These are phyloP conservation scores for Rhizopogon rudus DNA, from an alignment of 768 basidiomycete species.

Conservation along the genomic window DNA sequence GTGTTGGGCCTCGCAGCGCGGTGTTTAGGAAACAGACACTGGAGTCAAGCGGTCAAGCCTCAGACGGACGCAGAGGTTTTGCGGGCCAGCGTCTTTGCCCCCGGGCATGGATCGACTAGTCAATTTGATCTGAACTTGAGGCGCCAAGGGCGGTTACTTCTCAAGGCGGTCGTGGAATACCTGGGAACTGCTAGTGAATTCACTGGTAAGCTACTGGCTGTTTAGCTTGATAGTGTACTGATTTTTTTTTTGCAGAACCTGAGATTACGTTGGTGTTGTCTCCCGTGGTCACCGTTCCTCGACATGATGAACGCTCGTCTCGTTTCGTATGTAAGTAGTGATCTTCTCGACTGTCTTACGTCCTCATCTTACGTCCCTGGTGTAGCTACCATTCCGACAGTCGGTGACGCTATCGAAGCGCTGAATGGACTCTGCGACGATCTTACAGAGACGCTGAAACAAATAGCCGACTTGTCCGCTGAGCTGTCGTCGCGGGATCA, in stretches of 20 bases:
- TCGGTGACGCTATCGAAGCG: conserved; percentile 69
- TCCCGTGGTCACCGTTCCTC: conserved; percentile 53
- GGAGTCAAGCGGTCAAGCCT: conserved; percentile 53
- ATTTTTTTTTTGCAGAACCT: conserved; percentile 40
- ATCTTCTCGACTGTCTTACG: neutral
- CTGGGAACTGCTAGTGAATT: conserved; percentile 70
- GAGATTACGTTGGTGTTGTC: conserved; percentile 71
- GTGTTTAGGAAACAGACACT: conserved; percentile 56
- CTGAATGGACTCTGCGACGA: conserved; percentile 58
- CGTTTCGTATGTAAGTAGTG: conserved; percentile 52
- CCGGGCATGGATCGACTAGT: conserved; percentile 48
- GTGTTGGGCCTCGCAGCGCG: conserved; percentile 72
- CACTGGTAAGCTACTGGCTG: conserved; percentile 38
- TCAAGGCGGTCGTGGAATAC: conserved; percentile 61
- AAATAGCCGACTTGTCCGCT: conserved; percentile 61
- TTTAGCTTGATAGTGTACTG: neutral
- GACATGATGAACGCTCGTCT: conserved; percentile 51
- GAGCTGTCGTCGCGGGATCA: conserved; percentile 73
- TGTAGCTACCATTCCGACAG: conserved; percentile 67
- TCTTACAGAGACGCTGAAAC: conserved; percentile 55
- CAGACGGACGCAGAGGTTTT: conserved; percentile 62
- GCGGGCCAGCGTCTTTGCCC: conserved; percentile 47
- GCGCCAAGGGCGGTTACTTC: conserved; percentile 51
- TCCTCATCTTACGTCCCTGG: neutral
- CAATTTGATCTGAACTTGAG: conserved; percentile 58